These are phyloP conservation scores for Sechiopsis laciniata DNA, from an alignment of 306 rosid genomes.

Conservation along the genomic window DNA sequence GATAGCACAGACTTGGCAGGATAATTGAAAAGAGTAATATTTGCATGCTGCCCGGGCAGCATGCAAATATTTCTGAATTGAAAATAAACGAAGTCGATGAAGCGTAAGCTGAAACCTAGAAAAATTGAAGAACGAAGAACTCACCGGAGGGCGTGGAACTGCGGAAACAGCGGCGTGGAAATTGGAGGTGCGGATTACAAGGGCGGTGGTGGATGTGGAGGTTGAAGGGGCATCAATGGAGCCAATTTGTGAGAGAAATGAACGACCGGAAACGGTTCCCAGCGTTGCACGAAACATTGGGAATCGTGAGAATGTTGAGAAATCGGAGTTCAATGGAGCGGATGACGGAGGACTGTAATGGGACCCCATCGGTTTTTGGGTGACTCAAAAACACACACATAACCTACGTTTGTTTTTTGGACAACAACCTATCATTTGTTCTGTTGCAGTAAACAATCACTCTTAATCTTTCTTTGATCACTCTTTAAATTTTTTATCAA, in stretches of 20 bases:
- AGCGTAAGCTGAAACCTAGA: neutral
- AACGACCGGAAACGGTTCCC: conserved; percentile 37
- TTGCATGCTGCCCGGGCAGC: no score
- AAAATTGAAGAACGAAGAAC: conserved; percentile 13
- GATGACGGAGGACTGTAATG: neutral
- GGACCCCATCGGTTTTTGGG: neutral
- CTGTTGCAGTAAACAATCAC: no score
- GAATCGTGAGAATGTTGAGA: conserved; percentile 34
- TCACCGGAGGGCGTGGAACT: conserved; percentile 59
- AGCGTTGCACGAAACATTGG: conserved; percentile 44
- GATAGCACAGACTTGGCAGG: neutral
- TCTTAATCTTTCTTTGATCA: no score
- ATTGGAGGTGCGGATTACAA: conserved; percentile 27
- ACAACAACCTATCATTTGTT: no score
- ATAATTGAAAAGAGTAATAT: neutral
- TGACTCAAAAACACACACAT: neutral
- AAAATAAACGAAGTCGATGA: neutral
- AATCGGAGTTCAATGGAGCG: neutral
- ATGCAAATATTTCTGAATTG: neutral
- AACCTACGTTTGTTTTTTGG: no score
- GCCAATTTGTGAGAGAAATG: conserved; percentile 34
- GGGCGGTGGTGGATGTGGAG: conserved; percentile 15
- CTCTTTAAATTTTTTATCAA: no score
- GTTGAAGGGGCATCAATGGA: conserved; percentile 27
- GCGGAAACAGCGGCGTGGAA: conserved; percentile 32